A percentile compares a stretch with the other conserved stretches of the same genome.
Conservation (phyloP, 1,284 basidiomycete species). For the Taiwanofungus camphoratus region DNA sequence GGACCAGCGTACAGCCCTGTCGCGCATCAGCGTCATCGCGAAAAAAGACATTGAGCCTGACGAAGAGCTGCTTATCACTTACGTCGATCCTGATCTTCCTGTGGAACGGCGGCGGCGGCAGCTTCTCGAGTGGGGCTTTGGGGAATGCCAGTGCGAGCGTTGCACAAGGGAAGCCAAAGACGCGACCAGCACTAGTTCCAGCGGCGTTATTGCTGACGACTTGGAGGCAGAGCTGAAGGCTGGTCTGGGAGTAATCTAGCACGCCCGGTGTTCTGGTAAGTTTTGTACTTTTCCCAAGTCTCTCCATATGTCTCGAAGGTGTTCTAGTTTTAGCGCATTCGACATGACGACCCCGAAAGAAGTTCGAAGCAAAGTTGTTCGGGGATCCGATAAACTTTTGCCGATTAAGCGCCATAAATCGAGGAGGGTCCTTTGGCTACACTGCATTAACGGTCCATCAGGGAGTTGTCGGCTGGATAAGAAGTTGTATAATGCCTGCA, state of each 20-base stretch:
- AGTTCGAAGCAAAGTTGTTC: not conserved
- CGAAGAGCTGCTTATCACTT: constrained; percentile 75
- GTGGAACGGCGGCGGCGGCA: constrained; percentile 51
- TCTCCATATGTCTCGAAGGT: too few species aligned
- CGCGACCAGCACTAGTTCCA: constrained; percentile 25
- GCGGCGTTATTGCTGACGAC: constrained; percentile 18
- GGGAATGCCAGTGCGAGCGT: constrained; percentile 57
- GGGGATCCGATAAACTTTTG: not conserved
- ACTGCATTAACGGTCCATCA: too few species aligned
- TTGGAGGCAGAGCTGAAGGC: constrained; percentile 40
- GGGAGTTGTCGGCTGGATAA: too few species aligned
- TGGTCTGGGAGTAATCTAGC: constrained; percentile 38
- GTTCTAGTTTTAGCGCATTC: not conserved
- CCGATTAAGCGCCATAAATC: too few species aligned
- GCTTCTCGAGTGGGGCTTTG: constrained; percentile 74
- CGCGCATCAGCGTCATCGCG: constrained; percentile 70
- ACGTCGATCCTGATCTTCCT: constrained; percentile 63
- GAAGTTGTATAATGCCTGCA: too few species aligned
- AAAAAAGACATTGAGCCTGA: constrained; percentile 57
- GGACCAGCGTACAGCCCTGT: constrained; percentile 56
- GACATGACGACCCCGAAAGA: not conserved
- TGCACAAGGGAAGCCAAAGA: constrained; percentile 52
- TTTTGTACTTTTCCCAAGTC: not conserved
- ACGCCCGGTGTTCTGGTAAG: not conserved
- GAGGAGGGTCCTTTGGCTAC: too few species aligned